These are phyloP conservation scores for Singerocomus inundabilis DNA, from an alignment of 1,284 basidiomycete species.

Conservation along the genomic window DNA sequence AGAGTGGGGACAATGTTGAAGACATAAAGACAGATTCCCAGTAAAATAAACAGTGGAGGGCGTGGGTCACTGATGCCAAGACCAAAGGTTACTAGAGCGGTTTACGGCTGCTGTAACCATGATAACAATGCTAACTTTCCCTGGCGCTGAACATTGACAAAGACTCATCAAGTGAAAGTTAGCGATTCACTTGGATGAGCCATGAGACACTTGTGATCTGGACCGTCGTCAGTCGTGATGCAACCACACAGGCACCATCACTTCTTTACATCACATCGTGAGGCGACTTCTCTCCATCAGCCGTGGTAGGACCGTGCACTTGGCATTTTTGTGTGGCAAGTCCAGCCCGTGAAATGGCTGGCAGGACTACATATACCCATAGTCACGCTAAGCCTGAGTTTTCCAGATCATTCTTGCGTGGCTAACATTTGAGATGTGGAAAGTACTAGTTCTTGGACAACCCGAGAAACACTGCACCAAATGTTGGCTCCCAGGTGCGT, in stretches of 20 bases:
- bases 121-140: background rate
- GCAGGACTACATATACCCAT: too few species aligned
- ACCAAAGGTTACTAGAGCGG: background rate
- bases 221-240: background rate
- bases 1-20: background rate
- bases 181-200: background rate
- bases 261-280: constrained; percentile 1
- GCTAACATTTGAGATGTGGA: background rate
- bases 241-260: background rate
- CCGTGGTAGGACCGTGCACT: too few species aligned
- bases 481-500: background rate
- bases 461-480: background rate
- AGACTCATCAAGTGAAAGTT: background rate
- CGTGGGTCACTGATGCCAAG: constrained; percentile 3
- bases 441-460: background rate
- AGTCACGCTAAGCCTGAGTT: too few species aligned
- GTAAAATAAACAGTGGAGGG: constrained; percentile 3
- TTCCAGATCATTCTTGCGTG: background rate
- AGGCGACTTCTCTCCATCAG: background rate
- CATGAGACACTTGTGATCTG: background rate
- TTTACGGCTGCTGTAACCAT: background rate
- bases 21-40: too few species aligned
- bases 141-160: background rate
- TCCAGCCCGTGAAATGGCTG: too few species aligned
- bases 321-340: too few species aligned